Base-by-base conservation (phyloP, 768 basidiomycete species). In the Sistotremastrum niveocremeum region DNA sequence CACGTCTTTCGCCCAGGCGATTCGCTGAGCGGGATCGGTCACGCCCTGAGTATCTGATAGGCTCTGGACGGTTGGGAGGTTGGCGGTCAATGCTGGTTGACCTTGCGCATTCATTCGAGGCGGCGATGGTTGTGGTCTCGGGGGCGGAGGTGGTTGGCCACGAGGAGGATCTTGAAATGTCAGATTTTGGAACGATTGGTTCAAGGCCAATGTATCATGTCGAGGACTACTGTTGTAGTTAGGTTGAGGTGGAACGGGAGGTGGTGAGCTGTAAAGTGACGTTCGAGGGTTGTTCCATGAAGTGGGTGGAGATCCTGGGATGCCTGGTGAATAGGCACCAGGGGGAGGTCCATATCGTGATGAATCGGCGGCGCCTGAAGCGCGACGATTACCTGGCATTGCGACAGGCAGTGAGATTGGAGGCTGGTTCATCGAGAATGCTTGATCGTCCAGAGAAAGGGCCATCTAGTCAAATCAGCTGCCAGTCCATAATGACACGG, bases 1-100 rank as follows among this genome's bases (percentile, higher is more conserved):
- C 46, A 93, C 84, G 51, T 94, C 88, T 42, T 85, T 71, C 10
- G 77, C 76, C 89, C 90, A 97, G 30, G 73, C 67, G 4, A 94
- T 60, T 54, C 79, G 77, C 38, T 77, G 68, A 0, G 64, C 57
- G 2, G 81, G 80, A 53, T 79, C 77, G 47, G 73, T 72, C 20
- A 20, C 20, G 20, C 20, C 20, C 2, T 20, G 20, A 20, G 20
- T 20, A 8, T 36, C 45, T 36, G 56, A 56, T 1, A 79, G 72
- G 2, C 68, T 62, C 45, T 81, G 77, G 28, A 84, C 63, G 8
- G 72, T 60, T 3, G 65, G 59, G 0, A 75, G 56, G 1, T 74
- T 76, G 0, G 71, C 65, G 4, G 71, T 57, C 29, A 90, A 76
- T 0, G 73, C 54, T 29, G 50, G 53, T 30, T 56, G 53, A 46